Evolutionary conservation across 106 monocot genomes (phyloP).

Genomic region (Apostasia shenzhenica): DNA sequence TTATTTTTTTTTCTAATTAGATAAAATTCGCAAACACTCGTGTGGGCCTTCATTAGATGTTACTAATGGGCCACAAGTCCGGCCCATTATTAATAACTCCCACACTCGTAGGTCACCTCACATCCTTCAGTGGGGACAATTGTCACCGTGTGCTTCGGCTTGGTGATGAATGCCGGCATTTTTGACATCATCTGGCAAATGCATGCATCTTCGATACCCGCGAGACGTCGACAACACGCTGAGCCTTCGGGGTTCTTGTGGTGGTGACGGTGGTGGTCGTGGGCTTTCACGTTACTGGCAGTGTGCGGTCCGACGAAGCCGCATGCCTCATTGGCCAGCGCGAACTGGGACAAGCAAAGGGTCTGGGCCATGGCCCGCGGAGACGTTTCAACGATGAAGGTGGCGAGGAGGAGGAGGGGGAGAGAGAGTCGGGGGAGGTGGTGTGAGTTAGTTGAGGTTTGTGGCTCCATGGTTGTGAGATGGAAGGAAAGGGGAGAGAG

Average conservation of each 20-base stretch:
- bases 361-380: slow-evolving; percentile 11
- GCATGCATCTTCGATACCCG: slow-evolving; percentile 28
- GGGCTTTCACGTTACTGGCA: neutral
- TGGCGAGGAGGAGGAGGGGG: too few relatives aligned
- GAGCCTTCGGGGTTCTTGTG: slow-evolving; percentile 14
- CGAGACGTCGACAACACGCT: slow-evolving; percentile 22
- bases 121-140: slow-evolving; percentile 18
- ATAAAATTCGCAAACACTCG: too few relatives aligned
- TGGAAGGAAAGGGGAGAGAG: too few relatives aligned
- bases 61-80: too few relatives aligned
- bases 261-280: neutral
- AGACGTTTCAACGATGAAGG: too few relatives aligned
- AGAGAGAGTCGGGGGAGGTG: too few relatives aligned
- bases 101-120: slow-evolving; percentile 15
- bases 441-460: too few relatives aligned
- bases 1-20: too few relatives aligned
- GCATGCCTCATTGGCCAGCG: slow-evolving; percentile 28
- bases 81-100: neutral
- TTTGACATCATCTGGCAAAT: slow-evolving; percentile 17
- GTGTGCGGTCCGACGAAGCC: neutral
- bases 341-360: slow-evolving; percentile 25
- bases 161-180: slow-evolving; percentile 26
- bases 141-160: slow-evolving; percentile 18
- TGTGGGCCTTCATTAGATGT: too few relatives aligned
- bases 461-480: too few relatives aligned